phyloP scores from a whole-genome alignment of 495 filamentous ascomycete genomes.

The Jackrogersella minutella region DNA sequence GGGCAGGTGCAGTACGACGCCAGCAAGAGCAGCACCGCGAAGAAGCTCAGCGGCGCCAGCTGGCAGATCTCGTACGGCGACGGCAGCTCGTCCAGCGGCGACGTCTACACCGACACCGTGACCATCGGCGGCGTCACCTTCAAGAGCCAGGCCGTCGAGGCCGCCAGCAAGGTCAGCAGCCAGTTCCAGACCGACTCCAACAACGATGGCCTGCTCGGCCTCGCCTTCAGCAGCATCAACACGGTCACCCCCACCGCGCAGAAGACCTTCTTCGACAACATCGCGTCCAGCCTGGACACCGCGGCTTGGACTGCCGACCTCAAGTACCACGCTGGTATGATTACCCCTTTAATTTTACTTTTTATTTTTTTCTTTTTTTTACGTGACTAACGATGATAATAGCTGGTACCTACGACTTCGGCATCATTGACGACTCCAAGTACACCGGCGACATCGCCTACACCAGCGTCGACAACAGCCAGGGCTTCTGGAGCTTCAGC shows the following conservation, averaged over 20 bases:
- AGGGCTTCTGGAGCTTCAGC: conserved; percentile 77
- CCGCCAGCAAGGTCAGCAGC: conserved; percentile 65
- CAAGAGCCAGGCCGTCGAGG: conserved; percentile 71
- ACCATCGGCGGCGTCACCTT: conserved; percentile 69
- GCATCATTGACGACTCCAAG: conserved; percentile 67
- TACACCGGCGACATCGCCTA: conserved; percentile 71
- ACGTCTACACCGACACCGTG: conserved; percentile 74
- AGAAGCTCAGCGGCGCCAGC: conserved; percentile 57
- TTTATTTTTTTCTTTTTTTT: not conserved
- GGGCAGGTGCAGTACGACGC: conserved; percentile 64
- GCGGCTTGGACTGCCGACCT: conserved; percentile 74
- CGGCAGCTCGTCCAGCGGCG: conserved; percentile 67
- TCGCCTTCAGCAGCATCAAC: conserved; percentile 76
- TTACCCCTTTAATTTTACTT: not conserved
- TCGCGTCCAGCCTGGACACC: conserved; percentile 60
- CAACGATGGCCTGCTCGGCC: conserved; percentile 74
- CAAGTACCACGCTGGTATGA: conserved; percentile 60
- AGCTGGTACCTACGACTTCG: conserved; percentile 76
- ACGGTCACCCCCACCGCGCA: conserved; percentile 65
- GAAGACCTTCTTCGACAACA: conserved; percentile 77
- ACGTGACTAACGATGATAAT: conserved; percentile 13
- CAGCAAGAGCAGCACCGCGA: conserved; percentile 50
- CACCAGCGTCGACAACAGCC: conserved; percentile 60
- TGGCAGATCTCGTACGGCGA: conserved; percentile 79
- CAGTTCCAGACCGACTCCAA: conserved; percentile 65